phyloP scores from a whole-genome alignment of 805 yeast species.

The Candida ovalis region DNA sequence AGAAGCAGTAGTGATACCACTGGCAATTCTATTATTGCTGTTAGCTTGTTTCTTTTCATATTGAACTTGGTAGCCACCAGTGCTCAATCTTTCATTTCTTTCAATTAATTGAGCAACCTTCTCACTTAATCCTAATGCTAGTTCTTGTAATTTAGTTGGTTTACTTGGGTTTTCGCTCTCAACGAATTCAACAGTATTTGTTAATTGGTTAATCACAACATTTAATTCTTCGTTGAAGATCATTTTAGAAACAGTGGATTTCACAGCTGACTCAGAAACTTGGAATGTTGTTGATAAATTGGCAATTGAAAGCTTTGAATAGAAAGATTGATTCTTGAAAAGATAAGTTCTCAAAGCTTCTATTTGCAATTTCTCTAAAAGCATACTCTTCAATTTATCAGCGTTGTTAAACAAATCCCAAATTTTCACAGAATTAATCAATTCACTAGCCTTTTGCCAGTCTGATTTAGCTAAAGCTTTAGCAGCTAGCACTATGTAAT shows the following conservation, averaged over 20 bases:
- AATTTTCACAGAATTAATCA: constrained; percentile 72
- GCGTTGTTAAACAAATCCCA: constrained; percentile 80
- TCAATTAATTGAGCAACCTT: constrained; percentile 75
- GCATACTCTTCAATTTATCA: constrained; percentile 63
- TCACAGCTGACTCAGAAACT: constrained; percentile 51
- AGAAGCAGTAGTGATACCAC: neutral
- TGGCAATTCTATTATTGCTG: neutral
- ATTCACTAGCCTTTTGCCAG: constrained; percentile 74
- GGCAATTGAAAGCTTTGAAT: constrained; percentile 66
- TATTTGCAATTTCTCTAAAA: constrained; percentile 73
- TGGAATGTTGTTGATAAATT: constrained; percentile 67
- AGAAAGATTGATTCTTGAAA: constrained; percentile 75
- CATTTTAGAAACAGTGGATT: constrained; percentile 67
- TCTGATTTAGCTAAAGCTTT: constrained; percentile 83
- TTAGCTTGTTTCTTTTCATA: constrained; percentile 23
- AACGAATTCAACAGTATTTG: constrained; percentile 60
- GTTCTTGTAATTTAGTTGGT: constrained; percentile 78
- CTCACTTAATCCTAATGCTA: constrained; percentile 81
- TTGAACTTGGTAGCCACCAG: constrained; percentile 60
- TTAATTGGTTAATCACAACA: constrained; percentile 69
- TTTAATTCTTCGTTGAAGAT: constrained; percentile 72
- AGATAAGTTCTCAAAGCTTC: constrained; percentile 93
- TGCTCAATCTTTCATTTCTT: constrained; percentile 78
- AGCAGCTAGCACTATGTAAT: constrained; percentile 89
- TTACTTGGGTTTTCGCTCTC: constrained; percentile 56